These are phyloP conservation scores for Pseudozyma sp. DNA, from an alignment of 1,284 basidiomycete species.

Conservation along the genomic window DNA sequence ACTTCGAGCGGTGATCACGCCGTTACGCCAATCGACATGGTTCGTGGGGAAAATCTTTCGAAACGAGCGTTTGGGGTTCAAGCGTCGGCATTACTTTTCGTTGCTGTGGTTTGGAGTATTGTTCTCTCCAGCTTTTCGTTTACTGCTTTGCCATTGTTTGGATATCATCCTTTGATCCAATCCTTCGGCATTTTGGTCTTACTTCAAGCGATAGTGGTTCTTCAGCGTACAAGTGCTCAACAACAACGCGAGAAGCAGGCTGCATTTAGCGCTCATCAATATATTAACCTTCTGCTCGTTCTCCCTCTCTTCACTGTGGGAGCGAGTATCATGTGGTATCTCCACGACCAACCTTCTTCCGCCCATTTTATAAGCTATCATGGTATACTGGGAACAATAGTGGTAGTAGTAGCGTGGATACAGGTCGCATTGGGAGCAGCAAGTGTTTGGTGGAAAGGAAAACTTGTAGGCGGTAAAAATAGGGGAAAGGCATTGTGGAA, in stretches of 20 bases:
- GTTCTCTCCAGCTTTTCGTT: conserved; percentile 37
- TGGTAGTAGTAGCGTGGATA: conserved; percentile 46
- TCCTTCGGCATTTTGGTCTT: conserved; percentile 50
- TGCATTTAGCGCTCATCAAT: conserved; percentile 46
- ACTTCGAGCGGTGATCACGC: neutral
- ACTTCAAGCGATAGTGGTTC: conserved; percentile 50
- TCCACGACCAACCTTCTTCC: conserved; percentile 48
- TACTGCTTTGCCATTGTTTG: conserved; percentile 50
- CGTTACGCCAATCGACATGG: conserved; percentile 24
- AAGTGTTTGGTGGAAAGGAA: conserved; percentile 52
- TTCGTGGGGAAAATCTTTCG: conserved; percentile 28
- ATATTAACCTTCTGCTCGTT: conserved; percentile 44
- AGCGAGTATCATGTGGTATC: conserved; percentile 60
- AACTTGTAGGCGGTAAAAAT: conserved; percentile 41
- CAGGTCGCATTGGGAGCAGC: conserved; percentile 57
- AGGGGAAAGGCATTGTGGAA: conserved; percentile 56
- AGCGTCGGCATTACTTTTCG: conserved; percentile 34
- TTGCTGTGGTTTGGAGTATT: conserved; percentile 50
- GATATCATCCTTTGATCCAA: conserved; percentile 58
- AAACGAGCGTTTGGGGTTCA: conserved; percentile 18
- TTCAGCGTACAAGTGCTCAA: conserved; percentile 59
- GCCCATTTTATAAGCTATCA: conserved; percentile 58
- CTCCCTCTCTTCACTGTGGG: conserved; percentile 58
- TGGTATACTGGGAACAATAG: conserved; percentile 47
- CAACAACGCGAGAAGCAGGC: conserved; percentile 30